phyloP scores from a whole-genome alignment of 306 rosid species.

The Vachellia collinsii region DNA sequence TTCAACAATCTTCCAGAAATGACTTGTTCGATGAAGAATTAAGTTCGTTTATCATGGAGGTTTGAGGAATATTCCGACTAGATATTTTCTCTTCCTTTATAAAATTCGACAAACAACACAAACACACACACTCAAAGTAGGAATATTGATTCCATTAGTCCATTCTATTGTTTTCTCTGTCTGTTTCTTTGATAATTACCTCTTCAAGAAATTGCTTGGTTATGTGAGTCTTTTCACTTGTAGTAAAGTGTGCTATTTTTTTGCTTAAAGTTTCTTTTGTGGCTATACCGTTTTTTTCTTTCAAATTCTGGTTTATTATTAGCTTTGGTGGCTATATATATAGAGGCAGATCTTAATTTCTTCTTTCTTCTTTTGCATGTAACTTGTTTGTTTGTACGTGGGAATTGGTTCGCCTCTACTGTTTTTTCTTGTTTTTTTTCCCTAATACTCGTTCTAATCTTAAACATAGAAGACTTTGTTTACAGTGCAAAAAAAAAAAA shows the following conservation, averaged over 20 bases:
- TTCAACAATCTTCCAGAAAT: neutral
- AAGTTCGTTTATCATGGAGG: neutral
- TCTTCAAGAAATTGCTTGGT: neutral
- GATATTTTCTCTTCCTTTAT: neutral
- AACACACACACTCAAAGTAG: too few species aligned
- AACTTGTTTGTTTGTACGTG: neutral
- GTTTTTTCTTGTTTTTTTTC: too few species aligned
- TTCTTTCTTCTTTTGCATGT: neutral
- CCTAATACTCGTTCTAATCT: too few species aligned
- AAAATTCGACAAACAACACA: neutral
- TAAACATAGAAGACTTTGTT: too few species aligned
- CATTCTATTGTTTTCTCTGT: neutral
- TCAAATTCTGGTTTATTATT: neutral
- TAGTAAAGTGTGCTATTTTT: neutral
- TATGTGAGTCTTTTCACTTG: neutral
- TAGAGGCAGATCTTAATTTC: neutral
- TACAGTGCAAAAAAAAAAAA: too few species aligned
- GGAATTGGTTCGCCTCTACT: neutral
- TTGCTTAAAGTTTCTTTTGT: neutral
- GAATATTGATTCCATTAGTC: neutral
- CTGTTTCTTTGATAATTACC: neutral
- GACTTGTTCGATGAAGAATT: neutral
- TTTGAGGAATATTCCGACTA: neutral
- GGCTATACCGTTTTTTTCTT: neutral
- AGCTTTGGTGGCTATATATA: neutral